These are phyloP conservation scores for Ogataea allantospora DNA, from an alignment of 805 yeast species.

Conservation along the genomic window DNA sequence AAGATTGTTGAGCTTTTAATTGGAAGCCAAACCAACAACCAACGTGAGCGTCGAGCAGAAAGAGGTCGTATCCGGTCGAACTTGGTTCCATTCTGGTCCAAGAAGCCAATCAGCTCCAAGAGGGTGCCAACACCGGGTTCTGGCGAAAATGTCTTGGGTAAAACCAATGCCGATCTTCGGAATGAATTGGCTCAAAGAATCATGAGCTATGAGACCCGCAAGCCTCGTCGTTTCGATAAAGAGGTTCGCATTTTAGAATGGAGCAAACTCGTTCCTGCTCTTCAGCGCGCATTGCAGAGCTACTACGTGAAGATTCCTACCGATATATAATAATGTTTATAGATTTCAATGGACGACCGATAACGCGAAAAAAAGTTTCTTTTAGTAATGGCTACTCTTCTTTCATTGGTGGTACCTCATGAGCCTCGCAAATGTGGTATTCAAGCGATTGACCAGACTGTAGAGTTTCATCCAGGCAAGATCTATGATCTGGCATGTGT, in stretches of 20 bases:
- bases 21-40: conserved; percentile 45
- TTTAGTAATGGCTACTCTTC: conserved; percentile 4
- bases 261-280: conserved; percentile 58
- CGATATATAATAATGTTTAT: conserved; percentile 11
- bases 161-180: conserved; percentile 38
- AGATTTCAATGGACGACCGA: conserved; percentile 3
- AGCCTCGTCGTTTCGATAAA: conserved; percentile 68
- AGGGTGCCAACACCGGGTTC: conserved; percentile 22
- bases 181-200: conserved; percentile 61
- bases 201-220: conserved; percentile 59
- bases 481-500: conserved; percentile 30
- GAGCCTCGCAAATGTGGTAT: conserved; percentile 1
- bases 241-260: conserved; percentile 62
- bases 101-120: conserved; percentile 53
- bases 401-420: conserved; percentile 2
- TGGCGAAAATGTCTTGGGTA: conserved; percentile 10
- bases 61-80: conserved; percentile 67
- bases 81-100: conserved; percentile 66
- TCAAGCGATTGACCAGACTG: conserved; percentile 2
- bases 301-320: conserved; percentile 60
- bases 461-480: conserved; percentile 13
- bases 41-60: conserved; percentile 56
- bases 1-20: conserved; percentile 62
- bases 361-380: neutral
- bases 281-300: conserved; percentile 62